A percentile compares a stretch with the other conserved stretches of the same genome.
Conservation (phyloP, 2,329 filamentous ascomycete genomes). For the Malbranchea zuffiana region DNA sequence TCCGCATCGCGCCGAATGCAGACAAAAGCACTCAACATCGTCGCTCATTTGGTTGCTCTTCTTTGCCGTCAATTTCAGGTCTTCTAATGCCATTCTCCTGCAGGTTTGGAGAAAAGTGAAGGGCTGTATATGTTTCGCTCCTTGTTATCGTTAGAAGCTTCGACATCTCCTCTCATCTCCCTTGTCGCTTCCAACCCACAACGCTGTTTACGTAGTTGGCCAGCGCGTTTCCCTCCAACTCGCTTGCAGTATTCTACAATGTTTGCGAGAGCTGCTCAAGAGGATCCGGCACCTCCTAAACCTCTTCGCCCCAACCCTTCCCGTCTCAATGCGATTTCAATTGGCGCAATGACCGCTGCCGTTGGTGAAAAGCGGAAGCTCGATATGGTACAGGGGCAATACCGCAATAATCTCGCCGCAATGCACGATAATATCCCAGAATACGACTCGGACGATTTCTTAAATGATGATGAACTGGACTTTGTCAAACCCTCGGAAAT, state of each 20-base stretch:
- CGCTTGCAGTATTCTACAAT: conserved; percentile 17
- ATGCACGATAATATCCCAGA: conserved; percentile 45
- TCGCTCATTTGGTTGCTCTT: too few species aligned
- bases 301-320: conserved; percentile 26
- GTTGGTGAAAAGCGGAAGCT: conserved; percentile 31
- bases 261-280: conserved; percentile 34
- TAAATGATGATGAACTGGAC: conserved; percentile 68
- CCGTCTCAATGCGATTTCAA: conserved; percentile 18
- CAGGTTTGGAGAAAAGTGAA: too few species aligned
- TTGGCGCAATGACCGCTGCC: conserved; percentile 20
- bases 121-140: too few species aligned
- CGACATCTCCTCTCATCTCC: too few species aligned
- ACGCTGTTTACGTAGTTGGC: too few species aligned
- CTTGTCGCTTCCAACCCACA: too few species aligned
- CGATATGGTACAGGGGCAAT: conserved; percentile 20
- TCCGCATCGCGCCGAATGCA: too few species aligned
- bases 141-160: too few species aligned
- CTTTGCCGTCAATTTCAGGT: too few species aligned
- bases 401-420: conserved; percentile 28
- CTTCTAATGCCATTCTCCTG: too few species aligned
- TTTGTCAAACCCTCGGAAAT: conserved; percentile 20
- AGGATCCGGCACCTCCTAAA: conserved; percentile 26
- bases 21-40: too few species aligned
- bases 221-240: neutral
- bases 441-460: conserved; percentile 66